Percentiles rank a stretch among this genome's conserved stretches.
phyloP scores from a whole-genome alignment of 169 alveolate species.

The Cryptosporidium canis region DNA sequence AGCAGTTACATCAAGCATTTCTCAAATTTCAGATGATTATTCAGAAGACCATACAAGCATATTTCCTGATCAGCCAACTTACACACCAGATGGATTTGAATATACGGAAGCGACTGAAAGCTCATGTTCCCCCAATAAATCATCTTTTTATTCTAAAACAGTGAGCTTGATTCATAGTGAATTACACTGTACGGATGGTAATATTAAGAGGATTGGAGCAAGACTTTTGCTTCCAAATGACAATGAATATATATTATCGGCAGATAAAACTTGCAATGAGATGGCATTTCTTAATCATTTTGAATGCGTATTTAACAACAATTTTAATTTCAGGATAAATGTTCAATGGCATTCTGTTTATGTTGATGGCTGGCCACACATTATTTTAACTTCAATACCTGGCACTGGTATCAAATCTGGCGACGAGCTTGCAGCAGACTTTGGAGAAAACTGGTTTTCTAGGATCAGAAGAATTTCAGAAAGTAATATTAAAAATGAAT shows the following conservation, averaged over 20 bases:
- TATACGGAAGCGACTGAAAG: conserved; percentile 20
- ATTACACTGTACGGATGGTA: conserved; percentile 16
- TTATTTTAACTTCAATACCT: conserved; percentile 83
- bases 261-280: conserved; percentile 88
- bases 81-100: conserved; percentile 13
- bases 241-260: conserved; percentile 86
- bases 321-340: conserved; percentile 82
- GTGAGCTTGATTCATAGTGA: neutral
- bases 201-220: conserved; percentile 44
- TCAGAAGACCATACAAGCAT: neutral
- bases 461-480: conserved; percentile 85
- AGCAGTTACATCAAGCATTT: conserved; percentile 4
- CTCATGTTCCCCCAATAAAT: conserved; percentile 10
- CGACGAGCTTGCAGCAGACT: conserved; percentile 90
- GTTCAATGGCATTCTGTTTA: conserved; percentile 90
- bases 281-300: conserved; percentile 90
- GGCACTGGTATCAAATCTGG: conserved; percentile 86
- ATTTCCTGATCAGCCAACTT: neutral
- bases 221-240: conserved; percentile 83
- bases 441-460: conserved; percentile 89
- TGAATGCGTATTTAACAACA: conserved; percentile 85
- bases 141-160: conserved; percentile 21
- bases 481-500: conserved; percentile 77
- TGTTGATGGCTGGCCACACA: conserved; percentile 90
- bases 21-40: conserved; percentile 14